Evolutionary conservation across 2,329 filamentous ascomycete species (phyloP), one percentile per base, ranked within the genome.

Genomic region (Cladosporium velox): DNA sequence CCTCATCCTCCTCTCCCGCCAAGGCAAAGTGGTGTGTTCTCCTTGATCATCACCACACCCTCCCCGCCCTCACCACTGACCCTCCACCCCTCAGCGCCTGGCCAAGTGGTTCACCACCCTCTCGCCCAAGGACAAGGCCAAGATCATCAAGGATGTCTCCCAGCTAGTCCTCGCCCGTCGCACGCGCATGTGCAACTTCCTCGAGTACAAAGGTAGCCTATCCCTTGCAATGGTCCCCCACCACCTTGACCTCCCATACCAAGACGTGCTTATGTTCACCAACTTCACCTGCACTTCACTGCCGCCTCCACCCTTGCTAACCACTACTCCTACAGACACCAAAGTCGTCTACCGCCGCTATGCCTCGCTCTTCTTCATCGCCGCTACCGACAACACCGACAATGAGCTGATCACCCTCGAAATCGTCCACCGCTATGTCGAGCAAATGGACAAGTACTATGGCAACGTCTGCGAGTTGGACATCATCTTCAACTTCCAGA

Each of bases 381-480:
- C 94, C 75, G 95, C 95, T 74, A 97, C 93, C 83, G 90, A 93
- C 64, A 93, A 93, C n/a, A 93, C 92, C 70, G 95, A 99, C 81
- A 99, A 99, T 81, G 95, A 99, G 79, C 84, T 99, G 77, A 97
- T 98, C 79, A 97, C 92, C 28, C 92, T 99, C 77, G 95, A 99
- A 80, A 93, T 99, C 77, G 96, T 99, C 75, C 95, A 99, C 80
- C 92, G 95, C 81, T 99, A 99, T 79, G 95, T 99, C 77, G 95
- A 99, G 81, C 95, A 99, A 82, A 99, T 99, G 95, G 95, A 99
- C 86, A 99, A 99, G 80, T 99, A 99, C 84, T 99, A 98, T 80
- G 95, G 95, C 80, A 99, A 99, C 79, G 95, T 99, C 67, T 99
- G 95, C 88, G 95, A 99, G 83, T 87, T 99, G 70, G 93, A 98